phyloP scores from a whole-genome alignment of 495 filamentous ascomycete species.

The Astrocystis sublimbata region DNA sequence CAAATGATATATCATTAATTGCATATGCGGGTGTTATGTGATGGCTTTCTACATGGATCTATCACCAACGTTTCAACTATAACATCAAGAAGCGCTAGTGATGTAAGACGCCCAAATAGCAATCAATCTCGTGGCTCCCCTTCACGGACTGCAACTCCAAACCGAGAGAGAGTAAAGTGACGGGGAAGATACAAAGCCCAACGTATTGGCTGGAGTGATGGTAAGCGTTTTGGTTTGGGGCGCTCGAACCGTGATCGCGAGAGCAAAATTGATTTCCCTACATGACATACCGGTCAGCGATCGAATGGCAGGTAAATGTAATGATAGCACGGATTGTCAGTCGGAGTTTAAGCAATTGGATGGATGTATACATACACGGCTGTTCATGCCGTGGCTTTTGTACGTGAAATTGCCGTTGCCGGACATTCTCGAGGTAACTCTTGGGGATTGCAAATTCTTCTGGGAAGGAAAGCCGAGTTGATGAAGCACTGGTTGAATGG shows the following conservation, averaged over 20 bases:
- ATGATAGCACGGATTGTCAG: too few species aligned
- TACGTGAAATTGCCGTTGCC: conserved; percentile 38
- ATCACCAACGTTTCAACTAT: too few species aligned
- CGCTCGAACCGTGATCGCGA: conserved; percentile 48
- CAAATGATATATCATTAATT: background rate
- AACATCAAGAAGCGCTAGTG: too few species aligned
- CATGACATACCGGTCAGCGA: too few species aligned
- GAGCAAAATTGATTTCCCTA: conserved; percentile 57
- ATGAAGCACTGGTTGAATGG: background rate
- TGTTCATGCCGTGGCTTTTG: conserved; percentile 45
- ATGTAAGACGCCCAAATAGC: too few species aligned
- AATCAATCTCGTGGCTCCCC: too few species aligned
- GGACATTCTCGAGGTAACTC: background rate
- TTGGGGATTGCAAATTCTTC: too few species aligned
- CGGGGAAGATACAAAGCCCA: background rate
- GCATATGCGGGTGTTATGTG: background rate
- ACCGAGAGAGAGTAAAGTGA: background rate
- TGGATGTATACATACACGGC: conserved; percentile 8
- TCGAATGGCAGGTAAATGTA: too few species aligned
- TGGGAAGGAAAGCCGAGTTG: background rate
- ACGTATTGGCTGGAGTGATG: conserved; percentile 55
- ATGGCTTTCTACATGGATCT: too few species aligned
- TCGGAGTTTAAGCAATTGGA: background rate
- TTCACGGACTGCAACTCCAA: too few species aligned
- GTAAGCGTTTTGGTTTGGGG: conserved; percentile 47